Conservation (phyloP, 2,329 filamentous ascomycete species). For the Fonsecaea pugnacius region DNA sequence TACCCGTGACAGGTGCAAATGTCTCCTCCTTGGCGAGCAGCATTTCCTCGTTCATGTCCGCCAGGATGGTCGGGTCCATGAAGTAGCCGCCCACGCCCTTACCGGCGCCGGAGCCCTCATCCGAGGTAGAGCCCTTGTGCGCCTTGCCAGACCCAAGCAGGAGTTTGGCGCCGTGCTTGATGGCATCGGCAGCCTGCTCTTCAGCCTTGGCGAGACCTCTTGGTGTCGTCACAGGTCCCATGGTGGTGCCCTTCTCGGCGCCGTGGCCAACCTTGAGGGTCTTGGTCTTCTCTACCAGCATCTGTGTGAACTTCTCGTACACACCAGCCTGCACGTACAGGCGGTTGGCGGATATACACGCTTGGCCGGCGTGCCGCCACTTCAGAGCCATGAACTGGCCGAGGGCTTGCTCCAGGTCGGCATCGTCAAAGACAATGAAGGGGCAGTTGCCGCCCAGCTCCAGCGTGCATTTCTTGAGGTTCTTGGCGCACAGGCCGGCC, state of each 20-base stretch:
- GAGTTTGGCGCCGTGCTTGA: constrained; percentile 65
- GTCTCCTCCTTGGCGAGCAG: constrained; percentile 63
- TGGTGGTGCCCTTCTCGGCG: constrained; percentile 58
- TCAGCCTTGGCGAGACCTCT: constrained; percentile 60
- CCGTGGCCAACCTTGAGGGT: constrained; percentile 65
- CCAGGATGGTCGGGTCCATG: constrained; percentile 70
- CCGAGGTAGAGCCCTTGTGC: constrained; percentile 44
- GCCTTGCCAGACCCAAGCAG: constrained; percentile 61
- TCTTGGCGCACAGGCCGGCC: constrained; percentile 62
- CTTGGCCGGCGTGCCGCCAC: constrained; percentile 51
- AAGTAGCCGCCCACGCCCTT: constrained; percentile 63
- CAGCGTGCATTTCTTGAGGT: constrained; percentile 67
- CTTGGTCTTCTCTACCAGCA: constrained; percentile 58
- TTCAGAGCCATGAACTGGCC: constrained; percentile 48
- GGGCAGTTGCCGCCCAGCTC: constrained; percentile 70
- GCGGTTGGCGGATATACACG: constrained; percentile 53
- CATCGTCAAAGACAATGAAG: constrained; percentile 68
- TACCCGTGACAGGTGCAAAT: constrained; percentile 67
- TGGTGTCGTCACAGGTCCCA: constrained; percentile 65
- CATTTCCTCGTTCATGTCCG: constrained; percentile 64
- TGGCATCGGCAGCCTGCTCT: constrained; percentile 67
- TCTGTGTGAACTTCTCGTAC: constrained; percentile 59
- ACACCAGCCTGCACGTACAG: constrained; percentile 51
- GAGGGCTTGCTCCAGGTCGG: constrained; percentile 58
- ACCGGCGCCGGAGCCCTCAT: constrained; percentile 56